Evolutionary conservation across 768 basidiomycete genomes (phyloP).

Genomic region (Tricholomella constricta): DNA sequence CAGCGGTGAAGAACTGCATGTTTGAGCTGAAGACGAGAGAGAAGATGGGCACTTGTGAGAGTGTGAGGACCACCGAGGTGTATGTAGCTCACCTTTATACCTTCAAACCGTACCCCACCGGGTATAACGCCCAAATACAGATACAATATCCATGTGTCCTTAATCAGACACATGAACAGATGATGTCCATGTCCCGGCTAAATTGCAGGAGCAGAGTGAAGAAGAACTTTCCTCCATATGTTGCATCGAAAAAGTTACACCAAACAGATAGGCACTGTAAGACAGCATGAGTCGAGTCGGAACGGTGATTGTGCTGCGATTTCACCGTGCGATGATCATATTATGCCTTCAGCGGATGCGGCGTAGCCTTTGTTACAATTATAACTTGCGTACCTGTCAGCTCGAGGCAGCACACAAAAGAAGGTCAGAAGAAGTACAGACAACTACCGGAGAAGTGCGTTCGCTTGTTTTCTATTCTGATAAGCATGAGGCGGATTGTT

Average conservation of each 20-base stretch:
- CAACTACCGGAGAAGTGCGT: no score
- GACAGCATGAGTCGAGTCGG: background rate
- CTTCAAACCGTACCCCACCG: background rate
- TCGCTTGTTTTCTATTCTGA: no score
- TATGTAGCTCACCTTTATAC: conserved; percentile 2
- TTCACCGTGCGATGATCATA: background rate
- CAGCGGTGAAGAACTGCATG: conserved; percentile 8
- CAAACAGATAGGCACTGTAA: background rate
- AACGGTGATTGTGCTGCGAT: background rate
- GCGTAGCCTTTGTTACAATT: background rate
- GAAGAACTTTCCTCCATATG: background rate
- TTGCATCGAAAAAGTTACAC: background rate
- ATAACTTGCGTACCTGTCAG: no score
- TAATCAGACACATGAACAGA: background rate
- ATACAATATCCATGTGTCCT: background rate
- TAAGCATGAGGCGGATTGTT: background rate
- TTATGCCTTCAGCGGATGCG: background rate
- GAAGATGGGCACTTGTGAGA: conserved; percentile 3
- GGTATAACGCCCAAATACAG: background rate
- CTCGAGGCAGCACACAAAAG: no score
- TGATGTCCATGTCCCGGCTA: background rate
- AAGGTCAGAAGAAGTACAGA: no score
- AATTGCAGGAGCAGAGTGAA: background rate
- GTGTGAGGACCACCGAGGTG: background rate
- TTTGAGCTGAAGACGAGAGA: background rate